Evolutionary conservation across 164 flowering plant species (phyloP).

Genomic region (Macadamia integrifolia): DNA sequence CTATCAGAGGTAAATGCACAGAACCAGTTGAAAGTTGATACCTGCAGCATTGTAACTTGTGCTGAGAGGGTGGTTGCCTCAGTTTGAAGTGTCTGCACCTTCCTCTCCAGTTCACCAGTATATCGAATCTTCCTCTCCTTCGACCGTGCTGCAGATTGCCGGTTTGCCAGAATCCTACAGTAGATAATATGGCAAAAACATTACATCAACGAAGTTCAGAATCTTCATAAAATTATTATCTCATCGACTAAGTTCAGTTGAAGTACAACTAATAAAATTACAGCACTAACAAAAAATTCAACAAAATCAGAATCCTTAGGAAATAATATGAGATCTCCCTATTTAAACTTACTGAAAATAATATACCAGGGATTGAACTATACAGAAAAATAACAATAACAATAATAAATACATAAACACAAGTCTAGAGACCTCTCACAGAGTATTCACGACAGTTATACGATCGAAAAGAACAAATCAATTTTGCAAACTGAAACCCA

Average conservation of each 20-base stretch:
- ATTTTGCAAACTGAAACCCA: background rate
- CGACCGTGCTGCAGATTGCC: constrained; percentile 94
- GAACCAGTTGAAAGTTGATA: constrained; percentile 15
- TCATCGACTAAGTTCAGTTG: too few relatives aligned
- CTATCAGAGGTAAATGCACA: too few relatives aligned
- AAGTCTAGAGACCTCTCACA: too few relatives aligned
- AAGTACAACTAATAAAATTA: too few relatives aligned
- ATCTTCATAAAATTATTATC: background rate
- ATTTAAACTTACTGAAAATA: background rate
- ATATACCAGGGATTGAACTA: background rate
- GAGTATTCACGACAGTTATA: too few relatives aligned
- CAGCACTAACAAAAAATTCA: too few relatives aligned
- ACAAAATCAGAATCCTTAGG: too few relatives aligned
- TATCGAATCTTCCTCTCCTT: constrained; percentile 85
- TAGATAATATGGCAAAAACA: background rate
- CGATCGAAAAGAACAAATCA: too few relatives aligned
- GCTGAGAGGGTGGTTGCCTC: constrained; percentile 85
- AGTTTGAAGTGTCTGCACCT: constrained; percentile 75
- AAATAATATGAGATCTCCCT: too few relatives aligned
- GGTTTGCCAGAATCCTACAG: constrained; percentile 82
- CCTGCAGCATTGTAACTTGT: constrained; percentile 86
- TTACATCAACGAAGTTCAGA: background rate
- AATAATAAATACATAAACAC: too few relatives aligned
- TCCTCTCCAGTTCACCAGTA: constrained; percentile 77
- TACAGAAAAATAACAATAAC: too few relatives aligned